Evolutionary conservation across 768 basidiomycete species (phyloP), one percentile per base, ranked within the genome.

Genomic region (Mrakia frigida): DNA sequence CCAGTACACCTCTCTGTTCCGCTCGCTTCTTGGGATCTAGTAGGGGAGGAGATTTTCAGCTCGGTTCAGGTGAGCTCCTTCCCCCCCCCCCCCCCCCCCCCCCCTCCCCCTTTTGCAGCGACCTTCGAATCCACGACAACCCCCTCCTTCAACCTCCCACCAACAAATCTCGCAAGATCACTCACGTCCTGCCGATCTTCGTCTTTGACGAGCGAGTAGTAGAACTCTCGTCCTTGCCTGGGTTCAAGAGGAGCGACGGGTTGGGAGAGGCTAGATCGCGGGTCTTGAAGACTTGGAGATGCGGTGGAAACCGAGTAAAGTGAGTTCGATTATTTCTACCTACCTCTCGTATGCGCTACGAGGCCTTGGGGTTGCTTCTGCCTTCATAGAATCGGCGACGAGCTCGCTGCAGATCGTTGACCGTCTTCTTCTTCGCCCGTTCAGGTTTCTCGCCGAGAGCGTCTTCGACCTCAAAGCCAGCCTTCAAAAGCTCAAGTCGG

Each of bases 171-270:
- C 78, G 79, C 28, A 78, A 80, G 35, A 78, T 83, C 53, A 84
- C 83, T 23, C 83, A 85, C 72, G 83, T 85, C 78, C 79, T 86
- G 5, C 86, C 86, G 0, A 69, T 86, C 63, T 85, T 82, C 79
- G 84, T 86, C 31, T 84, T 85, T 60, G 83, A 85, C 73, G 83
- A 84, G 46, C 81, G 84, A 11, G 81, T 82, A 70, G 74, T 85
- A 65, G 85, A 85, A 75, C 78, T 85, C 6, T 80, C 81, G 0
- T 80, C 79, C 5, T 70, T 86, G 3, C 81, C 83, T 5, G 81
- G 80, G 1, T 82, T 80, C 33, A 53, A 77, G 10, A 70, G 73
- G 21, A 37, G 37, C 11, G 53, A 63, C 4, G 53, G 37, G 18
- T 18, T 33, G 16, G 50, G 43, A n/a, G 77, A 68, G 35, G 67